Conservation (phyloP, 2,329 filamentous ascomycete genomes). For the Clonostachys sp. region DNA sequence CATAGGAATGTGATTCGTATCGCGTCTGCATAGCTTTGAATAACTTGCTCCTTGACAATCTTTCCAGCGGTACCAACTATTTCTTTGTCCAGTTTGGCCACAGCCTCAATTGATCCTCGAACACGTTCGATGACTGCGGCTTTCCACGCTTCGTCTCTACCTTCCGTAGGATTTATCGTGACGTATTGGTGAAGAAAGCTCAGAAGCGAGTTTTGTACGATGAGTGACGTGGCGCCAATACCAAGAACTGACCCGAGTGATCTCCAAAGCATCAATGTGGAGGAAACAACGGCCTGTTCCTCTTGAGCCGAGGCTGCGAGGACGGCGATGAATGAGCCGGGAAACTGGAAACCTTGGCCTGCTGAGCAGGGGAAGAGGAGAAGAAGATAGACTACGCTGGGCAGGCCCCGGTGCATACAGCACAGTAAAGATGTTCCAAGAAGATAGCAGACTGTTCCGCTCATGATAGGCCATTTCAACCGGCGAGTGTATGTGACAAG, state of each 20-base stretch:
- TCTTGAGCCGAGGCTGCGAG: slow-evolving; percentile 53
- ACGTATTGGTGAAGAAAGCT: slow-evolving; percentile 56
- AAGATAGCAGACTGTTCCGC: slow-evolving; percentile 43
- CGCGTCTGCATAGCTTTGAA: slow-evolving; percentile 48
- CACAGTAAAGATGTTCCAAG: slow-evolving; percentile 45
- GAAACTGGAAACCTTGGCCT: slow-evolving; percentile 62
- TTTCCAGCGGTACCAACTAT: too few species aligned
- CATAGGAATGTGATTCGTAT: slow-evolving; percentile 40
- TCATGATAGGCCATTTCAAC: slow-evolving; percentile 53
- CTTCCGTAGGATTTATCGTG: slow-evolving; percentile 26
- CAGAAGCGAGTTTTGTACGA: slow-evolving; percentile 67
- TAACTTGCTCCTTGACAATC: slow-evolving; percentile 33
- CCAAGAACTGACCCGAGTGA: slow-evolving; percentile 69
- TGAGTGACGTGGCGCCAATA: slow-evolving; percentile 65
- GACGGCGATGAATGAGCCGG: slow-evolving; percentile 58
- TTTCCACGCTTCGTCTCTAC: slow-evolving; percentile 34
- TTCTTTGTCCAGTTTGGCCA: slow-evolving; percentile 31
- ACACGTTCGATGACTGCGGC: slow-evolving; percentile 47
- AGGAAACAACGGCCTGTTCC: slow-evolving; percentile 65
- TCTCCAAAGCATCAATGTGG: slow-evolving; percentile 67
- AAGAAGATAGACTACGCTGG: slow-evolving; percentile 47
- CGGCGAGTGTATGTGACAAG: slow-evolving; percentile 55
- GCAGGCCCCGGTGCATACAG: slow-evolving; percentile 43
- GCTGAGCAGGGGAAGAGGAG: slow-evolving; percentile 51
- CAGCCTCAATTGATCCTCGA: slow-evolving; percentile 48